Evolutionary conservation across 1,284 basidiomycete species (phyloP).

Genomic region (Apiotrichum montevideense): DNA sequence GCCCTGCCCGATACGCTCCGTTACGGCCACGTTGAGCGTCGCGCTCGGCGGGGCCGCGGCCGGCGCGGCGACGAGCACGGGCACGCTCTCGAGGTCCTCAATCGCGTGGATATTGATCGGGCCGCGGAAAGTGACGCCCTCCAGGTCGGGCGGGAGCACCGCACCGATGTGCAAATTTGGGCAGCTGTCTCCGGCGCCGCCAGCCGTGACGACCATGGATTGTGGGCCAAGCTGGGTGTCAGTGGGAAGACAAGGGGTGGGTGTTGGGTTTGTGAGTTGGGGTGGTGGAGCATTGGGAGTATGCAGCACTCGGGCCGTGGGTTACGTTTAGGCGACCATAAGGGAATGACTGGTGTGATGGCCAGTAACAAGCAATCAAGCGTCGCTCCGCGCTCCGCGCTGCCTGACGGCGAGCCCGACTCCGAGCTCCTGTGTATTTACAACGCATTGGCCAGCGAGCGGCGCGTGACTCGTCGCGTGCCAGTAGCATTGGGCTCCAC

Average conservation of each 20-base stretch:
- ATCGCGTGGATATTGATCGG: not conserved
- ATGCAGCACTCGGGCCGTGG: no score
- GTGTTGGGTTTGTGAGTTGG: no score
- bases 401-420: no score
- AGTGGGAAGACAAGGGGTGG: not conserved
- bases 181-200: not conserved
- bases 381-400: no score
- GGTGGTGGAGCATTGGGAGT: not conserved
- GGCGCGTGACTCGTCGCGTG: no score
- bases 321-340: no score
- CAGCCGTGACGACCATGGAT: not conserved
- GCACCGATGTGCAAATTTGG: not conserved
- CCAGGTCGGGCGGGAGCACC: not conserved
- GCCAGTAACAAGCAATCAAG: no score
- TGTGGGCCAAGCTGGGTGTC: not conserved
- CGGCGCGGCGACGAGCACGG: not conserved
- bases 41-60: not conserved
- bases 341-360: no score
- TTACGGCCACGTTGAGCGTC: not conserved
- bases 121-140: not conserved
- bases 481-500: no score
- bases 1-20: constrained; percentile 3
- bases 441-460: no score
- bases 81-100: not conserved
- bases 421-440: no score